phyloP scores from a whole-genome alignment of 1,284 basidiomycete genomes.

The Golubevia sp. region DNA sequence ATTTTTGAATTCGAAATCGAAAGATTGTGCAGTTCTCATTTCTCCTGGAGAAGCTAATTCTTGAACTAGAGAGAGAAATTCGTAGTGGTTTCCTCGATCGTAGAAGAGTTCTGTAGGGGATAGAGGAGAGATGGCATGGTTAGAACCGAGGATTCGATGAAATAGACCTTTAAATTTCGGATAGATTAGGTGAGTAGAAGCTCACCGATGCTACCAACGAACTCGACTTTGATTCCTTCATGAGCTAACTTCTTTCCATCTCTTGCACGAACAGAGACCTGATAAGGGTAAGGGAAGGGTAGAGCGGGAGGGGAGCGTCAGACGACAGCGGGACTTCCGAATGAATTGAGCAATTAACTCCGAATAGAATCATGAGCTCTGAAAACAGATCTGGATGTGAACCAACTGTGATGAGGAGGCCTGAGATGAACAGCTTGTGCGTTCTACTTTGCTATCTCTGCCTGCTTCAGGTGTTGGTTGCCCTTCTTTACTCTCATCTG shows the following conservation, averaged over 20 bases:
- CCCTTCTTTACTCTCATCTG: no score
- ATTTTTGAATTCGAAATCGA: conserved; percentile 96
- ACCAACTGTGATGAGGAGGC: not conserved
- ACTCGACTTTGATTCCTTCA: conserved; percentile 97
- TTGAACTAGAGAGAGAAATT: conserved; percentile 92
- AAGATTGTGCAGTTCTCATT: conserved; percentile 90
- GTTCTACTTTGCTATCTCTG: no score
- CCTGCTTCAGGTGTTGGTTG: no score
- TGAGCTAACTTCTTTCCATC: conserved; percentile 95
- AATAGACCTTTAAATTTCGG: no score
- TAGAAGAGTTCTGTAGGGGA: conserved; percentile 81
- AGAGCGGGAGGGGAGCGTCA: not conserved
- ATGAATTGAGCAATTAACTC: no score
- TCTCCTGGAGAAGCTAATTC: conserved; percentile 92
- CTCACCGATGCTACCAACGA: conserved; percentile 92
- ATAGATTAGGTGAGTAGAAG: conserved; percentile 2
- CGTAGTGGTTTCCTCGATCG: conserved; percentile 95
- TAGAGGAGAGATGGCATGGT: no score
- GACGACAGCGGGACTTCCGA: no score
- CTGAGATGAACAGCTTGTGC: not conserved
- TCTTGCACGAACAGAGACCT: conserved; percentile 85
- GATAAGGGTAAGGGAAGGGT: conserved; percentile 1
- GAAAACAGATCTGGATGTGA: not conserved
- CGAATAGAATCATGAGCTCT: no score
- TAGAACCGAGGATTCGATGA: no score